Conservation (phyloP, 768 basidiomycete genomes). For the Agrocybe chaxingu region DNA sequence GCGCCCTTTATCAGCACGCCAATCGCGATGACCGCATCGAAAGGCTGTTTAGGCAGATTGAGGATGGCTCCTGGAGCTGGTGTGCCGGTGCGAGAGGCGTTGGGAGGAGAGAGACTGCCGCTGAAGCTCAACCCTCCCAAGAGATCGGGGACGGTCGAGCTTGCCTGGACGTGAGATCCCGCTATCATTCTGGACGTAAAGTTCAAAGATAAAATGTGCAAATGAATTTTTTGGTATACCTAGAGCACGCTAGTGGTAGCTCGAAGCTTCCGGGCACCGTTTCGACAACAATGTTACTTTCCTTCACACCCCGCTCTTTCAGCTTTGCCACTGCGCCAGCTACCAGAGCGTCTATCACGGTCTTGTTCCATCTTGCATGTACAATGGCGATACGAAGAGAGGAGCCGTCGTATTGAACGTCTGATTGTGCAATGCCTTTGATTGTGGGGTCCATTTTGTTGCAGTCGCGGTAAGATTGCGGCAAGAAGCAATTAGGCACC, state of each 20-base stretch:
- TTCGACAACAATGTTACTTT: conserved; percentile 86
- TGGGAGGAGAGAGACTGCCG: conserved; percentile 24
- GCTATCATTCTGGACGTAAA: conserved; percentile 69
- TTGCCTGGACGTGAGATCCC: conserved; percentile 80
- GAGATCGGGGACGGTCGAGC: conserved; percentile 77
- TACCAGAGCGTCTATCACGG: conserved; percentile 83
- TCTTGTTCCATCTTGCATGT: conserved; percentile 94
- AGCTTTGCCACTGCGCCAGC: conserved; percentile 77
- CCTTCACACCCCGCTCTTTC: conserved; percentile 82
- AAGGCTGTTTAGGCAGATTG: conserved; percentile 56
- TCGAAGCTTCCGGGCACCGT: conserved; percentile 96
- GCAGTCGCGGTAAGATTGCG: conserved; percentile 24
- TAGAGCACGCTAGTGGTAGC: conserved; percentile 82
- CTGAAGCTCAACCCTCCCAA: conserved; percentile 60
- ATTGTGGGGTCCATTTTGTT: conserved; percentile 51
- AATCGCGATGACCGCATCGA: conserved; percentile 95
- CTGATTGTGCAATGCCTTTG: conserved; percentile 71
- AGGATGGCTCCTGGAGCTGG: conserved; percentile 39
- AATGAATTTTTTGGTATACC: conserved; percentile 44
- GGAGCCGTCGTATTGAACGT: conserved; percentile 73
- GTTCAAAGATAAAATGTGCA: conserved; percentile 9
- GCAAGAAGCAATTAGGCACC: conserved; percentile 19
- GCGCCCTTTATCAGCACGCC: conserved; percentile 97
- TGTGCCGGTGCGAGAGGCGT: conserved; percentile 48
- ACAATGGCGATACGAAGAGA: conserved; percentile 85